Base-by-base conservation (phyloP, 225 moss, liverwort and hornwort species). In the Climacium dendroides region DNA sequence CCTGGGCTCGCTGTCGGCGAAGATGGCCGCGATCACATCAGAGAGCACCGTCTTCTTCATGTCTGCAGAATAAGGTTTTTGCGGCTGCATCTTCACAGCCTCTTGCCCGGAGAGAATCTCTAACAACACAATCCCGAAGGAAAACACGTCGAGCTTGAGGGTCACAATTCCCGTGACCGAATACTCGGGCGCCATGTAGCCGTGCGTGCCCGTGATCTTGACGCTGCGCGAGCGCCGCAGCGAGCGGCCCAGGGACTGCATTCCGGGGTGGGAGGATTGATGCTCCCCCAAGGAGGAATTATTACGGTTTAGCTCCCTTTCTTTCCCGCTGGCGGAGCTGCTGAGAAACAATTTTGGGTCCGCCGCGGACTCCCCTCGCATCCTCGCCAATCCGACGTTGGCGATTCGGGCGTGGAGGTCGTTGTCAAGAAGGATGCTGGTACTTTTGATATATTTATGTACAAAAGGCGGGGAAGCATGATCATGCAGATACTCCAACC, bases 101-200 rank as follows among this genome's bases (percentile, higher is more conserved):
- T 98, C 98, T 87, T 97, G 92, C 32, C 98, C 98, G 6, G 97
- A 96, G 22, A 98, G 90, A 45, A 98, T 93, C 94, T 98, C 98
- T 83, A 97, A 69, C 83, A 98, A 89, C 50, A 98, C 94, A 26
- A 98, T 91, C 18, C 98, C 98, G 75, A 96, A 97, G 19, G 96
- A 90, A 79, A 92, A 98, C 11, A 97, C 96, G 79, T 97, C 98
- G 43, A 95, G 87, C 87, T 98, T 98, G 34, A 92, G 69, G 3
- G 96, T 94, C 66, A 97, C 92, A 48, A 86, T 59, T 35, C 97
- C 98, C 9, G 85, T 80, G 35, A 90, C 88, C 16, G 91, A 84
- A 84, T 97, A 98, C 92, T 98, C 98, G 4, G 98, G 98, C 17
- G 98, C 96, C 98, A 98, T 97, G 87, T 98, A 98, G 52, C 98